These are phyloP conservation scores for Elsinoe australis DNA, from an alignment of 2,329 filamentous ascomycete genomes.

Conservation along the genomic window DNA sequence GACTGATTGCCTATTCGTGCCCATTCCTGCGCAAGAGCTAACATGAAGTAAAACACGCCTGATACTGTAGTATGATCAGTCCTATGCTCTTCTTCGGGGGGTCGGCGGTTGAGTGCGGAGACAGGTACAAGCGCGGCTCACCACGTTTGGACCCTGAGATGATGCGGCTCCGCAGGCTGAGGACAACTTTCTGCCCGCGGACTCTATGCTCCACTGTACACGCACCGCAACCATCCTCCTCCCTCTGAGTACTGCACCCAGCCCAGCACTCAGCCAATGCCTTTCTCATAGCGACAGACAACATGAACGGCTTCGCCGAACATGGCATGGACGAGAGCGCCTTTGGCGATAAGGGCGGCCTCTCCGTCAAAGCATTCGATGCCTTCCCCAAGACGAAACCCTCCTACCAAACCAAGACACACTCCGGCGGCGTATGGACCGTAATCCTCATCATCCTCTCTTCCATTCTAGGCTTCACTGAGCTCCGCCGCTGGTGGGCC, in stretches of 20 bases:
- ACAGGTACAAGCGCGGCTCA: too few species aligned
- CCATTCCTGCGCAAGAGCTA: too few species aligned
- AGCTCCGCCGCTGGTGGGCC: constrained; percentile 73
- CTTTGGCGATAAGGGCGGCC: constrained; percentile 64
- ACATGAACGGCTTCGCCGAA: constrained; percentile 73
- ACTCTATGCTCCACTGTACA: too few species aligned
- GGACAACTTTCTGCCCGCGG: constrained; percentile 9
- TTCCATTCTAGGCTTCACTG: constrained; percentile 65
- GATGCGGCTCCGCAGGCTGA: constrained; percentile 7
- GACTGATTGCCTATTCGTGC: too few species aligned
- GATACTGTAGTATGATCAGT: too few species aligned
- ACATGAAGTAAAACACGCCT: too few species aligned
- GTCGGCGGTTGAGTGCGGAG: too few species aligned
- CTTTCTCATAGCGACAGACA: constrained; percentile 1
- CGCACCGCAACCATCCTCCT: too few species aligned
- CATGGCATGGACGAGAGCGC: constrained; percentile 66
- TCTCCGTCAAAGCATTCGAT: constrained; percentile 71
- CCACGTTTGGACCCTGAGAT: too few species aligned
- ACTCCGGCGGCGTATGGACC: constrained; percentile 89
- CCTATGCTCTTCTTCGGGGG: too few species aligned
- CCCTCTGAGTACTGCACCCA: too few species aligned
- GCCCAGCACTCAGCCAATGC: constrained; percentile 15
- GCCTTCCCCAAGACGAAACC: constrained; percentile 97
- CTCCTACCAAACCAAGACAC: constrained; percentile 77
- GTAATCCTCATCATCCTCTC: constrained; percentile 71